Conservation (phyloP, 164 flowering plant species). For the Brasenia schreberi region DNA sequence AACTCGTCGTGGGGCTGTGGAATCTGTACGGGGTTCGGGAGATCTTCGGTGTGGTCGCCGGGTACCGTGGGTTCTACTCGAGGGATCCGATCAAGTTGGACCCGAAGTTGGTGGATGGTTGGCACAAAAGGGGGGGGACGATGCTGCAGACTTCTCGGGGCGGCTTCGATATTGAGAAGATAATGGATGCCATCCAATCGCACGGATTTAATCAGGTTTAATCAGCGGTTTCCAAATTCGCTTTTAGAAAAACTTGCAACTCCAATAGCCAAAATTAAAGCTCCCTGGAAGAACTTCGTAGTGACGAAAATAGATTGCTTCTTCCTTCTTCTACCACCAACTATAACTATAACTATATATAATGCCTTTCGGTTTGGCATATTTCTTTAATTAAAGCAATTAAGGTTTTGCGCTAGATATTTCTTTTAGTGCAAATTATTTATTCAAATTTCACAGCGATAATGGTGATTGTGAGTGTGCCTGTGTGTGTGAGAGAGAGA, state of each 20-base stretch:
- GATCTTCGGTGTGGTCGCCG: constrained; percentile 51
- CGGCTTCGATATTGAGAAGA: constrained; percentile 61
- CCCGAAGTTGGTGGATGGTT: constrained; percentile 44
- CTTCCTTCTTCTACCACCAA: too few species aligned
- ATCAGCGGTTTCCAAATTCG: too few species aligned
- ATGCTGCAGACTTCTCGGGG: constrained; percentile 64
- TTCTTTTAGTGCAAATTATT: not conserved
- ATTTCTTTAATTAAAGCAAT: too few species aligned
- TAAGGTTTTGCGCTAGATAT: too few species aligned
- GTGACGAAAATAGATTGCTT: too few species aligned
- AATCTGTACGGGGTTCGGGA: constrained; percentile 55
- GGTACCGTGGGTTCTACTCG: constrained; percentile 71
- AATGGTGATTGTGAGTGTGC: not conserved
- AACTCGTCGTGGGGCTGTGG: constrained; percentile 71
- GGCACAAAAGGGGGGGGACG: constrained; percentile 76
- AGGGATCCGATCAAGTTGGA: constrained; percentile 26
- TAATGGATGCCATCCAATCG: constrained; percentile 47
- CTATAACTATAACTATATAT: too few species aligned
- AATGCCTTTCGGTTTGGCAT: too few species aligned
- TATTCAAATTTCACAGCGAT: not conserved
- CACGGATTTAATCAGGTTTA: constrained; percentile 59
- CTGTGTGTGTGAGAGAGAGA: not conserved
- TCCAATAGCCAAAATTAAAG: too few species aligned
- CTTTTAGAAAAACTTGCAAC: too few species aligned
- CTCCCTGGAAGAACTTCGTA: too few species aligned